Evolutionary conservation across 306 rosid genomes (phyloP).

Genomic region (Trifolium fragiferum): DNA sequence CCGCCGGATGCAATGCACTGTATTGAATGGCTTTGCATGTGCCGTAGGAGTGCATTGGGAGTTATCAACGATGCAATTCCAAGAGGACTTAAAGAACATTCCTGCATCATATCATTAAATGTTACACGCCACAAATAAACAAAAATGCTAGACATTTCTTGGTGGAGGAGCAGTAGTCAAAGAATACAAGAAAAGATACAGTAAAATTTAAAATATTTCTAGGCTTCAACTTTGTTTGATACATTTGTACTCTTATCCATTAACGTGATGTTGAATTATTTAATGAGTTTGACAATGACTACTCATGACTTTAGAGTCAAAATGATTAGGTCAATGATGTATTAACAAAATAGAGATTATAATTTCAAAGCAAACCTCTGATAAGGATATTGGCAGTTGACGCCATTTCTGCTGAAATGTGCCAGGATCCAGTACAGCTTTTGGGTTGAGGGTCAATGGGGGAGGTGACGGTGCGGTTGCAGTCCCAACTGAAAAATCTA

Average conservation of each 20-base stretch:
- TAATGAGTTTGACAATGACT: neutral
- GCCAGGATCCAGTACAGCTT: conserved; percentile 85
- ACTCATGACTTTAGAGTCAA: conserved; percentile 5
- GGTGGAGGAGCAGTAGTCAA: neutral
- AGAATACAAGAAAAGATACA: neutral
- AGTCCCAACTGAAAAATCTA: conserved; percentile 61
- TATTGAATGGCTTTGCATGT: conserved; percentile 87
- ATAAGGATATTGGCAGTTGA: conserved; percentile 79
- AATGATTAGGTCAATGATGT: conserved; percentile 25
- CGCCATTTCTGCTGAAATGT: conserved; percentile 99
- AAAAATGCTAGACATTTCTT: conserved; percentile 6
- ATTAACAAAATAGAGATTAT: conserved; percentile 32
- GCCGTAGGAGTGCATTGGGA: conserved; percentile 72
- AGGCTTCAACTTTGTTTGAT: conserved; percentile 6
- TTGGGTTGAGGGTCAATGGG: conserved; percentile 77
- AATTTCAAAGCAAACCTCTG: conserved; percentile 68
- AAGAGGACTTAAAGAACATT: conserved; percentile 66
- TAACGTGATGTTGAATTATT: neutral
- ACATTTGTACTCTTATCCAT: neutral
- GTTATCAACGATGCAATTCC: conserved; percentile 71
- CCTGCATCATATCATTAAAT: conserved; percentile 58
- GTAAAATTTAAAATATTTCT: conserved; percentile 1
- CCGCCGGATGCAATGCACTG: conserved; percentile 98
- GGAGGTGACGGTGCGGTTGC: conserved; percentile 73
- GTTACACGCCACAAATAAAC: conserved; percentile 16